Evolutionary conservation across 2,329 filamentous ascomycete species (phyloP).

Genomic region (Diaporthe sp.): DNA sequence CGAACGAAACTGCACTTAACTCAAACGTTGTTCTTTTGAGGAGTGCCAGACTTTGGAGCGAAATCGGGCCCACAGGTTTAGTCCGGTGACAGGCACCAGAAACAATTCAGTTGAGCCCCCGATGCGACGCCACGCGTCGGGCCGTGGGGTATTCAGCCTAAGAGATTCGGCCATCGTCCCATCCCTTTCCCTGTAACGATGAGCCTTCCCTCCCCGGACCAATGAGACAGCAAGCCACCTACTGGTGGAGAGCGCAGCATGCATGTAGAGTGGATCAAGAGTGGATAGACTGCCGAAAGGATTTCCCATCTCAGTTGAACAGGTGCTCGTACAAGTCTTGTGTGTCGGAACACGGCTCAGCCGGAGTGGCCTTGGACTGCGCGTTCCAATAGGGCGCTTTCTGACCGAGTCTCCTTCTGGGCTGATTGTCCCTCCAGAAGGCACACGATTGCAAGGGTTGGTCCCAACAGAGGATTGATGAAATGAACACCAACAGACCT

Average conservation of each 20-base stretch:
- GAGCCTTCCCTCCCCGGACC: conserved; percentile 10
- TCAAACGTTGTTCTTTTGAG: neutral
- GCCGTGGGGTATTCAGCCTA: conserved; percentile 21
- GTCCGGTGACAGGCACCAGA: neutral
- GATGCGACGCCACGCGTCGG: conserved; percentile 28
- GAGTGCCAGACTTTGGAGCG: neutral
- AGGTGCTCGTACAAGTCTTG: conserved; percentile 11
- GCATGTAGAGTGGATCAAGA: neutral
- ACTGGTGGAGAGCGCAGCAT: neutral
- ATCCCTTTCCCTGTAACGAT: conserved; percentile 7
- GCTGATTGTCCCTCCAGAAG: conserved; percentile 5
- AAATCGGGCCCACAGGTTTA: neutral
- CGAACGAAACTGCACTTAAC: neutral
- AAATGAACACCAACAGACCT: conserved; percentile 28
- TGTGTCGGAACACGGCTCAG: neutral
- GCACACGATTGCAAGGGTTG: conserved; percentile 11
- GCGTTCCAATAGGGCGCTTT: neutral
- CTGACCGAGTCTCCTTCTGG: conserved; percentile 15
- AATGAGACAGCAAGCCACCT: neutral
- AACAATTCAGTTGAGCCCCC: neutral
- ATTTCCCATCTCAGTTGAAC: conserved; percentile 18
- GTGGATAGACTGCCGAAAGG: conserved; percentile 4
- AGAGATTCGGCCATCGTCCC: neutral
- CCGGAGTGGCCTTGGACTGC: no score
- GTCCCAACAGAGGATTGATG: conserved; percentile 10